These are phyloP conservation scores for Populus hybrid DNA, from an alignment of 441 rosid species.

Conservation along the genomic window DNA sequence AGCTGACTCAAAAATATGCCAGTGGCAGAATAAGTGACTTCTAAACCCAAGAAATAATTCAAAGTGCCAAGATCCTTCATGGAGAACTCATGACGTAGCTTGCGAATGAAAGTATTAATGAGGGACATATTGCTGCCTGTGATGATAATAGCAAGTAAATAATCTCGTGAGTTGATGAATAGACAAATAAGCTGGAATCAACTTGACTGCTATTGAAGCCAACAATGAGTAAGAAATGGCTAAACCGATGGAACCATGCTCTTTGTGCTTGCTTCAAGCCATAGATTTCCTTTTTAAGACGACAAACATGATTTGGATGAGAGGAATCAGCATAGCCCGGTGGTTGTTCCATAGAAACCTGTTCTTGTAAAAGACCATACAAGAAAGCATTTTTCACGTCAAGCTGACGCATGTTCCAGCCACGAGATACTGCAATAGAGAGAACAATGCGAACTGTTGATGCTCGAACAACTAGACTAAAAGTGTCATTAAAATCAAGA, in stretches of 20 bases:
- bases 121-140: not conserved
- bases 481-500: not conserved
- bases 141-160: not conserved
- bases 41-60: not conserved
- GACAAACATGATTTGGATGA: not conserved
- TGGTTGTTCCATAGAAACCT: not conserved
- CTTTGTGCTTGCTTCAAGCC: not conserved
- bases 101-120: not conserved
- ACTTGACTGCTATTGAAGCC: not conserved
- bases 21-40: not conserved
- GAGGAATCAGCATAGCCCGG: not conserved
- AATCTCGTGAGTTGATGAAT: fast-evolving
- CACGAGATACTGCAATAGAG: not conserved
- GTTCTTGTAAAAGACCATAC: not conserved
- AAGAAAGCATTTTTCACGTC: no score
- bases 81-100: not conserved
- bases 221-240: not conserved
- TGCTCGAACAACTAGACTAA: not conserved
- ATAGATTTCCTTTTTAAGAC: not conserved
- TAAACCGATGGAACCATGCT: not conserved
- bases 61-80: not conserved
- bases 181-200: not conserved
- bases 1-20: not conserved
- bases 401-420: not conserved
- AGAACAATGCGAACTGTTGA: not conserved